Evolutionary conservation across 208 protist species (phyloP).

Genomic region (Angomonas ambiguus): DNA sequence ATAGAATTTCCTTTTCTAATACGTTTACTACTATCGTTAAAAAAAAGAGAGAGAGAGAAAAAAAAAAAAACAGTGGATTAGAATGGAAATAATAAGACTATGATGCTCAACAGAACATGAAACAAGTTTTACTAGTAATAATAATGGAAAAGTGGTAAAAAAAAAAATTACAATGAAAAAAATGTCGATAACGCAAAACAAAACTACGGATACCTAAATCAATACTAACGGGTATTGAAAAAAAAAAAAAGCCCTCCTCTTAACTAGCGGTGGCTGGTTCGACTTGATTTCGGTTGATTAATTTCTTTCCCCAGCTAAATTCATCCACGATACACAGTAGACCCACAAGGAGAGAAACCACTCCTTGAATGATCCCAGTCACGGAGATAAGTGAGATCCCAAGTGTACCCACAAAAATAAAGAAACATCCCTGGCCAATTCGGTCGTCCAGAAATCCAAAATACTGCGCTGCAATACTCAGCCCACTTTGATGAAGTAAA

Average conservation of each 20-base stretch:
- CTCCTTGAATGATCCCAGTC: neutral
- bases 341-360: neutral
- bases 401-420: constrained; percentile 2
- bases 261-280: neutral
- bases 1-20: neutral
- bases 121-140: constrained; percentile 9
- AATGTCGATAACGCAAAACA: neutral
- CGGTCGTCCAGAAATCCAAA: constrained; percentile 1
- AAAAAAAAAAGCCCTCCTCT: constrained; percentile 12
- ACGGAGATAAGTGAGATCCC: neutral
- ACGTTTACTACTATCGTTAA: neutral
- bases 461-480: neutral
- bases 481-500: neutral
- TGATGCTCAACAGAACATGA: neutral
- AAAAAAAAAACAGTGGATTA: constrained; percentile 6
- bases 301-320: neutral
- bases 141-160: constrained; percentile 9
- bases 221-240: neutral
- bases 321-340: neutral
- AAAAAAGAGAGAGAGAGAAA: constrained; percentile 20
- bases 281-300: neutral
- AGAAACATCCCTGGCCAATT: neutral
- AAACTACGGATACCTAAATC: neutral
- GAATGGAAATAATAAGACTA: constrained; percentile 7
- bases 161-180: constrained; percentile 7